Conservation (phyloP, 768 basidiomycete genomes). For the Galerina sulciceps region DNA sequence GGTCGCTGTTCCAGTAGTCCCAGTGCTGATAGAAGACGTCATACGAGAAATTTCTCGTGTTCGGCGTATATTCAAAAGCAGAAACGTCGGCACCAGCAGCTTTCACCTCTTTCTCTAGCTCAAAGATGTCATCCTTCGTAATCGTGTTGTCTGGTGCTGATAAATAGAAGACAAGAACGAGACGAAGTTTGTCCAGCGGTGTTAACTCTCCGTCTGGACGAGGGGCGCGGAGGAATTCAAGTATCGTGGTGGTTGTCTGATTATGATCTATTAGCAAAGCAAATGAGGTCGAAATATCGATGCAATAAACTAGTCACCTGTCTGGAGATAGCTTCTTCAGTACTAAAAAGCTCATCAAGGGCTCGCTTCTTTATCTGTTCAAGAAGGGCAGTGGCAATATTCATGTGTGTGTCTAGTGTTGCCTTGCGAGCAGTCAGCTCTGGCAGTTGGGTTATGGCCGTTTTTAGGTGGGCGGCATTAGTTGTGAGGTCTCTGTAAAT, state of each 20-base stretch:
- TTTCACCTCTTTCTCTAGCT: slow-evolving; percentile 88
- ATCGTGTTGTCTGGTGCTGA: slow-evolving; percentile 81
- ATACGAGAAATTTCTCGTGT: slow-evolving; percentile 92
- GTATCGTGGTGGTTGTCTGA: slow-evolving; percentile 77
- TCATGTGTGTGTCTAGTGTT: slow-evolving; percentile 98
- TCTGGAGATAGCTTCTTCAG: slow-evolving; percentile 88
- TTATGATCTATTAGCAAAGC: neutral
- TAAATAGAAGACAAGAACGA: slow-evolving; percentile 95
- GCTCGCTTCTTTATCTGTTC: slow-evolving; percentile 96
- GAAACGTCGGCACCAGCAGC: slow-evolving; percentile 77
- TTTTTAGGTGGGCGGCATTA: slow-evolving; percentile 94
- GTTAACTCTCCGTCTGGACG: slow-evolving; percentile 69
- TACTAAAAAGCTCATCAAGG: slow-evolving; percentile 96
- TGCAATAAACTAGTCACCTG: slow-evolving; percentile 51
- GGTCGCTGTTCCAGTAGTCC: slow-evolving; percentile 64
- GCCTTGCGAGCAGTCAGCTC: slow-evolving; percentile 97
- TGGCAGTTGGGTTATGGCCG: slow-evolving; percentile 95
- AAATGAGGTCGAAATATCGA: neutral
- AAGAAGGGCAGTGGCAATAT: slow-evolving; percentile 93
- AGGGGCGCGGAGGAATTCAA: slow-evolving; percentile 83
- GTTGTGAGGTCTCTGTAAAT: slow-evolving; percentile 78
- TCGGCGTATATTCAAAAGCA: slow-evolving; percentile 91
- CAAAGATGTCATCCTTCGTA: slow-evolving; percentile 85
- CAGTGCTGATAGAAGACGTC: slow-evolving; percentile 67
- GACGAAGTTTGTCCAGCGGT: slow-evolving; percentile 85